Evolutionary conservation across 345 rosid species (phyloP).

Genomic region (Anastatica hierochuntica): DNA sequence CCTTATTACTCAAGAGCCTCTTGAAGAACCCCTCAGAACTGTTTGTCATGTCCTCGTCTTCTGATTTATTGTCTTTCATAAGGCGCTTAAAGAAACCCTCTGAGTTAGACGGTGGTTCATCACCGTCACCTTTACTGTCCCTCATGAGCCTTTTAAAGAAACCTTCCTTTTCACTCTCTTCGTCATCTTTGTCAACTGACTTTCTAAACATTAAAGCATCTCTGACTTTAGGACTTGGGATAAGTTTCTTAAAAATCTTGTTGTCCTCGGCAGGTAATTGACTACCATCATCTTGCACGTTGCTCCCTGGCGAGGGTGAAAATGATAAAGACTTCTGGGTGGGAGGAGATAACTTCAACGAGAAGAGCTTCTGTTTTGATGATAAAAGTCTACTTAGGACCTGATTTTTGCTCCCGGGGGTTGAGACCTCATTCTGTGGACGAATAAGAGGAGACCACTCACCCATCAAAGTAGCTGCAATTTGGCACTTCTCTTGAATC

Average conservation of each 20-base stretch:
- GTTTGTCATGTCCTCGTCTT: constrained; percentile 52
- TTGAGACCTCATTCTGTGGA: constrained; percentile 40
- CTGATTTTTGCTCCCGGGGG: constrained; percentile 87
- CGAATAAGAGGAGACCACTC: constrained; percentile 81
- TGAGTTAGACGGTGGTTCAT: constrained; percentile 53
- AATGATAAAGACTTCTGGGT: constrained; percentile 56
- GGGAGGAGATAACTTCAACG: constrained; percentile 74
- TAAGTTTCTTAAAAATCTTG: constrained; percentile 80
- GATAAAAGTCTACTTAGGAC: constrained; percentile 72
- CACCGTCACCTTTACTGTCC: constrained; percentile 70
- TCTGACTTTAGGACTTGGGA: constrained; percentile 88
- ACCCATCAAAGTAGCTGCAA: constrained; percentile 92
- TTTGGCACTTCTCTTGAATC: constrained; percentile 97
- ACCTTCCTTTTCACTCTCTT: constrained; percentile 84
- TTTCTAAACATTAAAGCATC: constrained; percentile 93
- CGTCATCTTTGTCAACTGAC: constrained; percentile 86
- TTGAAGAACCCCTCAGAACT: constrained; percentile 75
- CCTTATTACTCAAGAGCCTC: constrained; percentile 54
- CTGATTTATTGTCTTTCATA: constrained; percentile 58
- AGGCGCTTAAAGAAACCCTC: constrained; percentile 76
- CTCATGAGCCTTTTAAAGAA: too few species aligned
- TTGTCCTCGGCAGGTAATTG: constrained; percentile 64
- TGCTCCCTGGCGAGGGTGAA: constrained; percentile 51
- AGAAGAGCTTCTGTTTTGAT: constrained; percentile 80
- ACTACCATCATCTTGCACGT: constrained; percentile 55